These are phyloP conservation scores for Candida cerambycidarum DNA, from an alignment of 805 yeast species.

Conservation along the genomic window DNA sequence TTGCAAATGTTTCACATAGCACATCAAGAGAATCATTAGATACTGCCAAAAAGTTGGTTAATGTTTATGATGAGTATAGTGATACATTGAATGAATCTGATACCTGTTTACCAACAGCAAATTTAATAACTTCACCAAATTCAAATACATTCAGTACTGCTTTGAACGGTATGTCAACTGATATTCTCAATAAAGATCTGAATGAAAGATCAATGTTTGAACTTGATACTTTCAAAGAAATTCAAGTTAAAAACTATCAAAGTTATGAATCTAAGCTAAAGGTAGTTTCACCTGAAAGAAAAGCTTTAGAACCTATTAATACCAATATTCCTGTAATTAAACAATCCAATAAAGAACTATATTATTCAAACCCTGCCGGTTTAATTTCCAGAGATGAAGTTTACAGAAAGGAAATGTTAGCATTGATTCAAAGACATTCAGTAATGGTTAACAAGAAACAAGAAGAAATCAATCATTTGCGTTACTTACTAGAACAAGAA, in stretches of 20 bases:
- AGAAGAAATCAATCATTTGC: constrained; percentile 24
- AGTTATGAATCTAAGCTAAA: constrained; percentile 10
- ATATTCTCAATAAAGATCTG: background rate
- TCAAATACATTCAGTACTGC: constrained; percentile 3
- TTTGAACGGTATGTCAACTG: background rate
- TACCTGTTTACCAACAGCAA: background rate
- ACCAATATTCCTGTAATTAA: background rate
- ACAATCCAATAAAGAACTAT: background rate
- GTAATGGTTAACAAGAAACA: constrained; percentile 24
- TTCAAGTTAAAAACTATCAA: constrained; percentile 9
- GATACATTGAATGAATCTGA: background rate
- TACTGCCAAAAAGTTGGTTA: constrained; percentile 1
- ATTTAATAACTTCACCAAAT: background rate
- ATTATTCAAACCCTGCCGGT: constrained; percentile 2
- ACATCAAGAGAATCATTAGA: constrained; percentile 11
- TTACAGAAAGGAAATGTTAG: constrained; percentile 23
- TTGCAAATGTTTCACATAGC: constrained; percentile 13
- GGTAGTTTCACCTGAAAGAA: constrained; percentile 11
- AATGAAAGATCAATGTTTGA: constrained; percentile 9
- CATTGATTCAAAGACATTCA: constrained; percentile 23
- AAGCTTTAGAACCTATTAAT: background rate
- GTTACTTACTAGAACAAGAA: constrained; percentile 23
- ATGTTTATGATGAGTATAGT: constrained; percentile 5
- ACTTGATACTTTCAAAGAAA: constrained; percentile 17
- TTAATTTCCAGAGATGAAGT: constrained; percentile 14